phyloP scores from a whole-genome alignment of 331 rosid genomes.

The Stylosanthes scabra region DNA sequence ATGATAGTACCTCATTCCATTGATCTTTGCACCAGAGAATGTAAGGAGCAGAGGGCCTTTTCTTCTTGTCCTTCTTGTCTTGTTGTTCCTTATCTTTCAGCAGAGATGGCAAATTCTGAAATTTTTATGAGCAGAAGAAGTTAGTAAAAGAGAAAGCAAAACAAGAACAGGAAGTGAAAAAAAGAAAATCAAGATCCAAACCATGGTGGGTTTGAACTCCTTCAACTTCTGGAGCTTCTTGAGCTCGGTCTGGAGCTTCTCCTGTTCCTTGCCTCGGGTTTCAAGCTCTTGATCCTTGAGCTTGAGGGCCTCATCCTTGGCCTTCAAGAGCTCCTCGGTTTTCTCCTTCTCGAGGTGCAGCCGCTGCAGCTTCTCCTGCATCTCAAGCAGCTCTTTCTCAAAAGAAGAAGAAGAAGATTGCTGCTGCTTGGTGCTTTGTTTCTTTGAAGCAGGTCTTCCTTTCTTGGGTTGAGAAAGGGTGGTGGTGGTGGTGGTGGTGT shows the following conservation, averaged over 20 bases:
- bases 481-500: background rate
- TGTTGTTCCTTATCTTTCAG: conserved; percentile 65
- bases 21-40: conserved; percentile 87
- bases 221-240: conserved; percentile 83
- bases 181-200: background rate
- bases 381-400: conserved; percentile 74
- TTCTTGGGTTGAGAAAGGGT: conserved; percentile 56
- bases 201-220: conserved; percentile 94
- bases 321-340: conserved; percentile 78
- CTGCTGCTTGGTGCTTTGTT: conserved; percentile 39
- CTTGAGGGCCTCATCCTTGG: conserved; percentile 73
- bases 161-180: background rate
- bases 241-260: conserved; percentile 79
- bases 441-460: conserved; percentile 57
- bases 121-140: background rate
- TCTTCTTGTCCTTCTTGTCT: conserved; percentile 70
- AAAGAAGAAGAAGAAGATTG: conserved; percentile 46
- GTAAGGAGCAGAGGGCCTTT: conserved; percentile 87
- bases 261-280: conserved; percentile 58
- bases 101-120: conserved; percentile 61
- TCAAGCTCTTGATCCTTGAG: conserved; percentile 76
- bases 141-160: background rate
- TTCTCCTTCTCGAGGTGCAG: conserved; percentile 82
- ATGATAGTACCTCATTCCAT: conserved; percentile 73
- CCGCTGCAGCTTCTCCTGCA: conserved; percentile 75